Base-by-base conservation (phyloP, 2,329 filamentous ascomycete species). In the Penicillium brasilianum region DNA sequence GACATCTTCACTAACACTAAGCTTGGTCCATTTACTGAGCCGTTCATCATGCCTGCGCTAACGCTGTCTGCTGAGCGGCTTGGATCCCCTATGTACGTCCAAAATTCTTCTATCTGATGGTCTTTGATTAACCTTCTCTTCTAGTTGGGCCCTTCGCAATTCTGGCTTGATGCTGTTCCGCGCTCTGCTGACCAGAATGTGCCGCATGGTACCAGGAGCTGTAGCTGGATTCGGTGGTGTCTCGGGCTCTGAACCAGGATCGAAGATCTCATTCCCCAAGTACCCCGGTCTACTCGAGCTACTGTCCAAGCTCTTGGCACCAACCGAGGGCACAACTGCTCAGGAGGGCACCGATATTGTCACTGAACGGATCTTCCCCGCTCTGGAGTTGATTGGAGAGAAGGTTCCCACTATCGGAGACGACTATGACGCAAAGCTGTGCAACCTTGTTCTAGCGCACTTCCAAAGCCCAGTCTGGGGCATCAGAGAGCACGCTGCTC, bases 121-220 rank as follows among this genome's bases (percentile, higher is more conserved):
- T 41, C 28, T 13, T 59, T 20, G n/a, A 22, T 65, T 71, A 53
- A 73, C 44, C 14, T 18, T 30, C 14, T 9, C 28, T n/a, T 4
- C 18, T 11, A 91, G 88, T 22, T 99, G 95, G 95, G 92, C 93
- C 0, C 93, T 99, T 59, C 89, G 93, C 0, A 99, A 99, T 74
- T 97, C 93, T 67, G 93, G 93, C 1, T 79, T 98, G 36, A 90
- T 98, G 78, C 86, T 99, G 7, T 88, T 98, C 66, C 88, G 94
- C 57, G 92, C 92, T 63, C 82, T 97, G 5, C 90, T 96, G 76
- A 92, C 81, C 80, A 93, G 77, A 74, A 85, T 76, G 81, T 84
- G 68, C 66, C 76, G 64, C 63, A 74, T 62, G 65, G 72, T 63
- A 58, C 74, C 57, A 65, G 79, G 67, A 68, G 75, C 53, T 76